These are phyloP conservation scores for Blastomyces emzantsi DNA, from an alignment of 2,329 filamentous ascomycete species.

Conservation along the genomic window DNA sequence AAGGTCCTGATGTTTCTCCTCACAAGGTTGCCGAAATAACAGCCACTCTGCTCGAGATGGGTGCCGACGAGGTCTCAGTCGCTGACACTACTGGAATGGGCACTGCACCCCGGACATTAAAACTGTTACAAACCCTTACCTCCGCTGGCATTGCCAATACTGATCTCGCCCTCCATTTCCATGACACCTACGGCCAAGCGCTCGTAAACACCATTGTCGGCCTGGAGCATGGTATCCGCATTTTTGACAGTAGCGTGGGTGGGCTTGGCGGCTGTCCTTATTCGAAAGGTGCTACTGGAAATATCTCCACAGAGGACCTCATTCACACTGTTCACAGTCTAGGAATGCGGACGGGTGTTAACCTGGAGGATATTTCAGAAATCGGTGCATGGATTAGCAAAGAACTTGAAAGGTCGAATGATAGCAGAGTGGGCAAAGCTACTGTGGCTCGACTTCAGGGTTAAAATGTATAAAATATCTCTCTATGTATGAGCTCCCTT, in stretches of 20 bases:
- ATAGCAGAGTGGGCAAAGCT: constrained; percentile 47
- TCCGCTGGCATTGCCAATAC: constrained; percentile 52
- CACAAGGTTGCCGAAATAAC: constrained; percentile 54
- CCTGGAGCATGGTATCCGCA: constrained; percentile 53
- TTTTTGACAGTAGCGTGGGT: constrained; percentile 55
- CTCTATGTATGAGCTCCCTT: neutral
- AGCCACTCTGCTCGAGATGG: constrained; percentile 53
- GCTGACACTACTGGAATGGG: constrained; percentile 61
- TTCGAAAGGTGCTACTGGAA: constrained; percentile 56
- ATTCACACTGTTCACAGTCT: constrained; percentile 53
- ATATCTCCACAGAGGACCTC: constrained; percentile 56
- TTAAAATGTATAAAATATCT: constrained; percentile 2
- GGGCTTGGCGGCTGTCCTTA: constrained; percentile 58
- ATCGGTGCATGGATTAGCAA: constrained; percentile 50
- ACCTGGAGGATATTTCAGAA: constrained; percentile 45
- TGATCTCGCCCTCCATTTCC: constrained; percentile 56
- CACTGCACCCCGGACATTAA: constrained; percentile 51
- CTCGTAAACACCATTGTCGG: constrained; percentile 55
- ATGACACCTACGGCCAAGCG: constrained; percentile 58
- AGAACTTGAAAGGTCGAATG: constrained; percentile 45
- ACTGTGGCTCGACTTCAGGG: constrained; percentile 32
- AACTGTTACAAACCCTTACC: constrained; percentile 49
- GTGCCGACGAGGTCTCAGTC: constrained; percentile 56
- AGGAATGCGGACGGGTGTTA: constrained; percentile 52
- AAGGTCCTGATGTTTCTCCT: constrained; percentile 53